Base-by-base conservation (phyloP, 164 flowering plant genomes). In the Brasenia schreberi region DNA sequence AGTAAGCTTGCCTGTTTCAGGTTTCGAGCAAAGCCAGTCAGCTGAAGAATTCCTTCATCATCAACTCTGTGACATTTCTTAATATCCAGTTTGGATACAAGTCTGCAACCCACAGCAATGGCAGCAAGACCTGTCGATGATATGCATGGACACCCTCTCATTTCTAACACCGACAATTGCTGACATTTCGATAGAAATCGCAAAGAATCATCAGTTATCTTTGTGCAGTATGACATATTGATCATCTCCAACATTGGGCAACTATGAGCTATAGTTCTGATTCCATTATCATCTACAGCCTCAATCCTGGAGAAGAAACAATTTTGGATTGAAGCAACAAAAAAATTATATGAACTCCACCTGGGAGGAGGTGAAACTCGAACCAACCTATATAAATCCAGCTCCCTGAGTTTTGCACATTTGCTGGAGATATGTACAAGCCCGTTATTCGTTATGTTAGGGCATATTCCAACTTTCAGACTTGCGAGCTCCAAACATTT, bases 321-420 rank as follows among this genome's bases (percentile, higher is more conserved):
- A 49, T 49, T 49, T 14, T 9, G 56, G 39, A 33, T 14, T 6
- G 10, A 49, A 49, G 12, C 16, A 49, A 14, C 16, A 49, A 49
- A 45, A n/a, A 49, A 49, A 49, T 33, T 33, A 49, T 9, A 49
- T 14, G 12, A 49, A 49, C 56, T 49, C 4, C 56, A 14, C 56
- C 0, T 14, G 16, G 56, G 4, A 49, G 16, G 43, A 61, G 12
- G 16, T 49, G 16, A 49, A 49, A 49, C 56, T 49, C 56, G 16
- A 14, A 49, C 56, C 56, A 62, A 91, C 98, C 98, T 92, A 88
- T 92, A 92, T 66, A 90, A 75, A 72, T 92, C 98, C n/a, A 92
- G 83, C 83, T 92, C 96, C 45, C 45, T 61, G 68, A 92, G 85
- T 66, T 82, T 81, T 27, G 85, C 71, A 74, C 98, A 92, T 66